Evolutionary conservation across 2,329 filamentous ascomycete genomes (phyloP).

Genomic region (Tolypocladium paradoxum): DNA sequence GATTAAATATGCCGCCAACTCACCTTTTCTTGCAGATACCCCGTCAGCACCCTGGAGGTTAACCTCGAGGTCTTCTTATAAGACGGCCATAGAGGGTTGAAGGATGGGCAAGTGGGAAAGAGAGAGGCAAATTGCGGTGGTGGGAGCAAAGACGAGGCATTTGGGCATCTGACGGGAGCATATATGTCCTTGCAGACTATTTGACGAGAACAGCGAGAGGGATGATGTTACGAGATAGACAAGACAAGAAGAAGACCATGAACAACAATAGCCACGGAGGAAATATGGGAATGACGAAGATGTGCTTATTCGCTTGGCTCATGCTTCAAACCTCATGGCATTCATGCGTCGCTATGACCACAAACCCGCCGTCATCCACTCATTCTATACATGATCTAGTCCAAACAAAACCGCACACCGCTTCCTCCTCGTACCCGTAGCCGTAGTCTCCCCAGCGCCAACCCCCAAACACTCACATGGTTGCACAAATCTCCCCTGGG

Average conservation of each 20-base stretch:
- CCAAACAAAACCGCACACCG: neutral
- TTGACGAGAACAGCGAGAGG: conserved; percentile 3
- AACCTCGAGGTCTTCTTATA: conserved; percentile 90
- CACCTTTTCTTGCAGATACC: conserved; percentile 46
- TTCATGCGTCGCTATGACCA: neutral
- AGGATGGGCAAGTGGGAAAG: neutral
- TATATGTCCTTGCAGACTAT: neutral
- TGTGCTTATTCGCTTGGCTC: neutral
- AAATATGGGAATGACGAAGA: neutral
- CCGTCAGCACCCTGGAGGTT: conserved; percentile 87
- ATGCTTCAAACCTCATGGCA: neutral
- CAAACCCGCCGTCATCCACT: neutral
- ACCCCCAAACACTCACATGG: neutral
- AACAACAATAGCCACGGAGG: neutral
- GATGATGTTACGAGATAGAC: conserved; percentile 16
- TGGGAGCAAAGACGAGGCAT: neutral
- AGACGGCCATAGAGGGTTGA: neutral
- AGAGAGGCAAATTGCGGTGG: neutral
- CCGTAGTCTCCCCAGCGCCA: neutral
- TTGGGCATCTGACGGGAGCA: neutral
- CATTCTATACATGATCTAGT: neutral
- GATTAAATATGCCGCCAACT: neutral
- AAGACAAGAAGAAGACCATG: conserved; percentile 9
- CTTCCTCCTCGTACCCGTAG: neutral
- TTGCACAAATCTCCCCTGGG: neutral